phyloP scores from a whole-genome alignment of 2,329 filamentous ascomycete genomes.

The Pyrenochaeta sp. region DNA sequence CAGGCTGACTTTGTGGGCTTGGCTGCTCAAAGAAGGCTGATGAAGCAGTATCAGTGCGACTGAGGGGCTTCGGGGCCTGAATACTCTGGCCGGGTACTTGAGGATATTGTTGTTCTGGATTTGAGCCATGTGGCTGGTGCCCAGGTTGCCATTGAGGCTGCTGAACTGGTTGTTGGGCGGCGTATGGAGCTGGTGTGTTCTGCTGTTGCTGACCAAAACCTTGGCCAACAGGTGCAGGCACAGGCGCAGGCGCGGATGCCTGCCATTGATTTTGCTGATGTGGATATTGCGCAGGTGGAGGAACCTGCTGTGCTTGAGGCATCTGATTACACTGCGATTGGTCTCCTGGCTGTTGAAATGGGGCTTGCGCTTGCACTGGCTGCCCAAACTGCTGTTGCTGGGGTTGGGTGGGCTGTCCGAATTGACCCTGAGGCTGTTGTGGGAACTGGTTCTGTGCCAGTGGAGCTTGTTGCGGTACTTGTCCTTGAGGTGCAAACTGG shows the following conservation, averaged over 20 bases:
- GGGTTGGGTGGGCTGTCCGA: slow-evolving; percentile 6
- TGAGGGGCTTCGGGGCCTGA: slow-evolving; percentile 39
- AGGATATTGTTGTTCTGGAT: slow-evolving; percentile 23
- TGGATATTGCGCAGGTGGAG: slow-evolving; percentile 15
- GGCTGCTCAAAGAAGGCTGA: slow-evolving; percentile 35
- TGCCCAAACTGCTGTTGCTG: slow-evolving; percentile 23
- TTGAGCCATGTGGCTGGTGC: slow-evolving; percentile 30
- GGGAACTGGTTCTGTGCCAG: slow-evolving; percentile 9
- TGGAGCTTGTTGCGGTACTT: slow-evolving; percentile 4
- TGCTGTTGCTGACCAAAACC: slow-evolving; percentile 21
- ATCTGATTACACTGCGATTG: slow-evolving; percentile 8
- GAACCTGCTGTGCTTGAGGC: slow-evolving; percentile 16
- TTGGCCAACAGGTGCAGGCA: slow-evolving; percentile 19
- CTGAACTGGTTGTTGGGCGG: slow-evolving; percentile 10
- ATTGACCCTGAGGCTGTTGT: slow-evolving; percentile 24
- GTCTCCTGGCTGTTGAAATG: slow-evolving; percentile 21
- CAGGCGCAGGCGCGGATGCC: slow-evolving; percentile 21
- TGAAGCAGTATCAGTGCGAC: slow-evolving; percentile 31
- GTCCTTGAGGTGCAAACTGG: slow-evolving; percentile 19
- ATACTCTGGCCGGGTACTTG: slow-evolving; percentile 28
- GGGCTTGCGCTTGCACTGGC: slow-evolving; percentile 15
- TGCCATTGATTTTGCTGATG: slow-evolving; percentile 33
- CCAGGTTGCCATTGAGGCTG: slow-evolving; percentile 33
- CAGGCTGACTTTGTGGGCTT: slow-evolving; percentile 41
- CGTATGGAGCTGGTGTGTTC: slow-evolving; percentile 12